Percentiles rank a stretch among this genome's conserved stretches.
phyloP scores from a whole-genome alignment of 2,329 filamentous ascomycete species.

The Botrytis medusae region DNA sequence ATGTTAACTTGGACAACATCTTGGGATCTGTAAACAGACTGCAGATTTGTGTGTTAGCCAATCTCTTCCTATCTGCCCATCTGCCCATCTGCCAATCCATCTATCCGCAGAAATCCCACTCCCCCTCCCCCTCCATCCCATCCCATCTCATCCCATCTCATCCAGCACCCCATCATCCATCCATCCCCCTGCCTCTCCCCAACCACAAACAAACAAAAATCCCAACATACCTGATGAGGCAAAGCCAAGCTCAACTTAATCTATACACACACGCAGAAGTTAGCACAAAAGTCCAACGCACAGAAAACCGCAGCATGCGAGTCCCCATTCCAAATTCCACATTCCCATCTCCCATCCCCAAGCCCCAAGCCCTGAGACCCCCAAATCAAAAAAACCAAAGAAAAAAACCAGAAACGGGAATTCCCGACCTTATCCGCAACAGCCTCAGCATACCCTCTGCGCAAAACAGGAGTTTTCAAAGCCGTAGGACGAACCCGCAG shows the following conservation, averaged over 20 bases:
- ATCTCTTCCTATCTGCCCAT: background rate
- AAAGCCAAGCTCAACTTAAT: slow-evolving; percentile 98
- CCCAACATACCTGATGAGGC: slow-evolving; percentile 86
- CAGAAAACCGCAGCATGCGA: too few relatives aligned
- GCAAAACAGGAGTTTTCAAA: slow-evolving; percentile 73
- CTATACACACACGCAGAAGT: slow-evolving; percentile 43
- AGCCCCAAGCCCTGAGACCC: background rate
- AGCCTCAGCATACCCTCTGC: slow-evolving; percentile 88
- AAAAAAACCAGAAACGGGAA: background rate
- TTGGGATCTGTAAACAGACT: slow-evolving; percentile 70
- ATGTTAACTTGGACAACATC: slow-evolving; percentile 95
- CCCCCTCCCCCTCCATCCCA: background rate
- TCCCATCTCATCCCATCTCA: background rate
- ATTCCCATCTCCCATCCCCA: background rate
- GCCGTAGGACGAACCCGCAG: slow-evolving; percentile 78
- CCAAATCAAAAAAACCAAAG: background rate
- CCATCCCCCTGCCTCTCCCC: background rate
- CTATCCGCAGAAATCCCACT: background rate
- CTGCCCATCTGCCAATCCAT: slow-evolving; percentile 6
- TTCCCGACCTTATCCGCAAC: slow-evolving; percentile 73
- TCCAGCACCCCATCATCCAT: slow-evolving; percentile 2
- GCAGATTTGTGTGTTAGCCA: slow-evolving; percentile 42
- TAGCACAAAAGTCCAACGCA: slow-evolving; percentile 22
- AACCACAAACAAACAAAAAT: slow-evolving; percentile 15
- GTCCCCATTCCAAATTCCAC: background rate